These are phyloP conservation scores for Phascolomyces articulosus DNA, from an alignment of 371 early-diverging fungal genomes.

Conservation along the genomic window DNA sequence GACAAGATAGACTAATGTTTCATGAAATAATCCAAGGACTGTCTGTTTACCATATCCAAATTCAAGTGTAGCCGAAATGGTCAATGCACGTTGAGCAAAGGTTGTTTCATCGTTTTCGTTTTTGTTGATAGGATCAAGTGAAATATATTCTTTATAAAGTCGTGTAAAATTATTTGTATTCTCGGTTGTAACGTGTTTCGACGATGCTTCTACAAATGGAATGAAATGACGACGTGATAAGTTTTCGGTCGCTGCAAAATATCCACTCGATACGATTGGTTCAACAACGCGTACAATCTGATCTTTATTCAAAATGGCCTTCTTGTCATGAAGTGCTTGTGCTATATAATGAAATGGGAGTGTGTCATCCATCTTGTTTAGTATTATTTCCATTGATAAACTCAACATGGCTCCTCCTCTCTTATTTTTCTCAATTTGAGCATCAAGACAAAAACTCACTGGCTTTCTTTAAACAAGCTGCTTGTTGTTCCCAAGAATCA, in stretches of 20 bases:
- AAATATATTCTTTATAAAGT: conserved; percentile 24
- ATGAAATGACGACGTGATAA: conserved; percentile 48
- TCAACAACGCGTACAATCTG: conserved; percentile 30
- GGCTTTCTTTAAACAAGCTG: conserved; percentile 32
- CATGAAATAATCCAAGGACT: background rate
- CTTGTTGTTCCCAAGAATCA: conserved; percentile 38
- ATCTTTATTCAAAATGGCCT: conserved; percentile 14
- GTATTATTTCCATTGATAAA: background rate
- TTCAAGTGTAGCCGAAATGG: conserved; percentile 43
- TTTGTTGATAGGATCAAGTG: conserved; percentile 11
- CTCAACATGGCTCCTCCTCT: background rate
- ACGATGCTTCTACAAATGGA: conserved; percentile 39
- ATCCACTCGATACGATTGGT: conserved; percentile 42
- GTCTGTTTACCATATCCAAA: conserved; percentile 19
- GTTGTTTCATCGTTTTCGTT: conserved; percentile 21
- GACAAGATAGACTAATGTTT: background rate
- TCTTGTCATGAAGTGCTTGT: background rate
- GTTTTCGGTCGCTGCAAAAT: conserved; percentile 46
- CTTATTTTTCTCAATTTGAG: background rate
- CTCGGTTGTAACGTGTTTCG: conserved; percentile 7
- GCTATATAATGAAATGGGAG: background rate
- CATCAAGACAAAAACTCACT: conserved; percentile 21
- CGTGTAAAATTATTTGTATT: conserved; percentile 10
- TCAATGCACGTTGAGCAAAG: conserved; percentile 39
- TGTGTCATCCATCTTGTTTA: background rate